Percentiles rank a stretch among this genome's conserved stretches.
Evolutionary conservation across 2,329 filamentous ascomycete genomes (phyloP).

Genomic region (Arthrobotrys sinensis): DNA sequence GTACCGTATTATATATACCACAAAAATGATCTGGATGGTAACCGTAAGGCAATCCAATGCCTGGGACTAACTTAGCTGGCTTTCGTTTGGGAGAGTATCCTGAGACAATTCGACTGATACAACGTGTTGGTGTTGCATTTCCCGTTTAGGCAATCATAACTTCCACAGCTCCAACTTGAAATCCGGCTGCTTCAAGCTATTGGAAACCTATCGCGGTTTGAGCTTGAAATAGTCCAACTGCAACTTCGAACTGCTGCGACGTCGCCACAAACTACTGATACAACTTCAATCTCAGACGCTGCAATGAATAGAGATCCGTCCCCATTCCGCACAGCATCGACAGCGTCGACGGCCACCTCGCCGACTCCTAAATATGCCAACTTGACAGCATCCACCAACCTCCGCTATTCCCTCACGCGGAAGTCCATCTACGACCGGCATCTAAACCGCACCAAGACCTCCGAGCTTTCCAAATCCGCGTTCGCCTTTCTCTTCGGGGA

Average conservation of each 20-base stretch:
- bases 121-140: slow-evolving; percentile 15
- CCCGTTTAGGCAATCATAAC: background rate
- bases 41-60: too few species aligned
- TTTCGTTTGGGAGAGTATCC: too few species aligned
- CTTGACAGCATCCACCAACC: slow-evolving; percentile 70
- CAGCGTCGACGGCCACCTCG: slow-evolving; percentile 68
- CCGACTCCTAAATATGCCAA: slow-evolving; percentile 64
- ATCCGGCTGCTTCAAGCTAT: too few species aligned
- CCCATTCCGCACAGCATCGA: slow-evolving; percentile 39
- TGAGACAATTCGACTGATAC: too few species aligned
- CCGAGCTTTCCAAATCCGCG: slow-evolving; percentile 90
- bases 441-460: slow-evolving; percentile 87
- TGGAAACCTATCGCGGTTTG: too few species aligned
- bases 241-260: background rate
- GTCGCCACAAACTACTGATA: background rate
- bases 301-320: slow-evolving; percentile 55
- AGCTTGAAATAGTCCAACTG: background rate
- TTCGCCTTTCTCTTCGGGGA: slow-evolving; percentile 97
- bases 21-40: too few species aligned
- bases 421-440: slow-evolving; percentile 99
- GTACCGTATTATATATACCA: too few species aligned
- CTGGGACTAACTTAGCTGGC: too few species aligned
- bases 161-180: background rate
- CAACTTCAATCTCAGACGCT: background rate
- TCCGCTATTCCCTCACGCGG: slow-evolving; percentile 90